Base-by-base conservation (phyloP, 441 rosid genomes). In the Gossypium davidsonii region DNA sequence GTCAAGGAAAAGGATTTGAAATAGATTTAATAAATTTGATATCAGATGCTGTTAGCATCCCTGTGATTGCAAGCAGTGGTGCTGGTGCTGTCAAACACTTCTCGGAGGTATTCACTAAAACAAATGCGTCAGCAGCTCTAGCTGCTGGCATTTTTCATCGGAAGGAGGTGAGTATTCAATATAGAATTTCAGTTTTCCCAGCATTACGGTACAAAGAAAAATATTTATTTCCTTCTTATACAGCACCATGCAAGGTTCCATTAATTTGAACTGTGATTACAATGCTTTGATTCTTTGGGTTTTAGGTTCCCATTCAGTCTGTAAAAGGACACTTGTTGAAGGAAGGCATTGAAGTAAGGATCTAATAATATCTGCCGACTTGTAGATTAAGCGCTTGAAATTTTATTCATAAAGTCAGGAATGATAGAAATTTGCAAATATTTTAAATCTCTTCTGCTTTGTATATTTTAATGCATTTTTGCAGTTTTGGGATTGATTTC, bases 131-230 rank as follows among this genome's bases (percentile, higher is more conserved):
- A 4, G 99, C 95, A 0, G 97, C 94, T 10, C 97, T 93, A 64
- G 99, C 99, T 69, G 99, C 98, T 0, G 97, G 99, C 73, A 95
- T 95, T 82, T 95, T 95, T 86, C 99, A 95, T 57, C 82, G 98
- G 68, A 89, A 95, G 80, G 98, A 93, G 97, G 97, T 93, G 84
- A 67, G 12, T 69, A 34, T 31, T 69, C 42, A 53, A 34, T 18
- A 3, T 2, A 31, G 28, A 31, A 52, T 52, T 68, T 28, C 10
- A 17, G 48, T 17, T 48, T 66, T 23, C 23, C 21, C 56, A 48
- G 57, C 39, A 14, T 46, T 34, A 23, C 15, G 20, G 39, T 10
- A 18, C 20, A 51, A 51, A 17, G 55, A 51, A 51, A 39, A 9
- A 39, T 39, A 39, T 39, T 9, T 39, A 39, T 39, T 39, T 39